Percentiles rank a stretch among this genome's conserved stretches.
Conservation (phyloP, 2,329 filamentous ascomycete genomes). For the Cytospora chrysosperma region DNA sequence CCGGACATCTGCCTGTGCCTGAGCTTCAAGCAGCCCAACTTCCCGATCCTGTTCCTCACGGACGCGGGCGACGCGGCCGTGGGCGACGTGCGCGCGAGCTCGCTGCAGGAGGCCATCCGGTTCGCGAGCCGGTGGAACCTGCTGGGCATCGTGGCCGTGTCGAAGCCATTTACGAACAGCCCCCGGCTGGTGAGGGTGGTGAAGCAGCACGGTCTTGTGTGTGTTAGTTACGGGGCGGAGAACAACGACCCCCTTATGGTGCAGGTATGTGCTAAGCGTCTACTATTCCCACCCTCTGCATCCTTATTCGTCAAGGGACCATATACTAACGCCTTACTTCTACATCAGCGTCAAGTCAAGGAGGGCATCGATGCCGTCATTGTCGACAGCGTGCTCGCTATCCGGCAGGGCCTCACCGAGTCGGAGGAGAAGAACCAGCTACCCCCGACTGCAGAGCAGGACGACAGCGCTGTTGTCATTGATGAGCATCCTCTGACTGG, state of each 20-base stretch:
- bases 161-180: conserved; percentile 83
- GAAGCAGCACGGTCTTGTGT: conserved; percentile 90
- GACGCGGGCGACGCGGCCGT: conserved; percentile 81
- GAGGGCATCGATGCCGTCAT: conserved; percentile 98
- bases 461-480: not conserved
- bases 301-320: not conserved
- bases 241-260: conserved; percentile 89
- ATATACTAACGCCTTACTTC: not conserved
- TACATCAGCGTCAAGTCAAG: conserved; percentile 75
- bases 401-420: conserved; percentile 80
- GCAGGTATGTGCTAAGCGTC: conserved; percentile 59
- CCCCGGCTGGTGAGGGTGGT: conserved; percentile 88
- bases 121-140: conserved; percentile 96
- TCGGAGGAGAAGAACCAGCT: conserved; percentile 25
- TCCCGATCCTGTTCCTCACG: conserved; percentile 90
- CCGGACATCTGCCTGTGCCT: conserved; percentile 93
- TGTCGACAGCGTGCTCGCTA: conserved; percentile 90
- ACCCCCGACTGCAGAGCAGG: not conserved
- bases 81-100: conserved; percentile 85
- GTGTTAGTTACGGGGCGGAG: conserved; percentile 86
- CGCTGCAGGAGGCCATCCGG: conserved; percentile 90
- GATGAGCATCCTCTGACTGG: conserved; percentile 4
- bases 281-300: not conserved
- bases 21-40: conserved; percentile 95
- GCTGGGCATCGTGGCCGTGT: conserved; percentile 85